Evolutionary conservation across 805 yeast species (phyloP), one percentile per base, ranked within the genome.

Genomic region (Metschnikowia orientalis): DNA sequence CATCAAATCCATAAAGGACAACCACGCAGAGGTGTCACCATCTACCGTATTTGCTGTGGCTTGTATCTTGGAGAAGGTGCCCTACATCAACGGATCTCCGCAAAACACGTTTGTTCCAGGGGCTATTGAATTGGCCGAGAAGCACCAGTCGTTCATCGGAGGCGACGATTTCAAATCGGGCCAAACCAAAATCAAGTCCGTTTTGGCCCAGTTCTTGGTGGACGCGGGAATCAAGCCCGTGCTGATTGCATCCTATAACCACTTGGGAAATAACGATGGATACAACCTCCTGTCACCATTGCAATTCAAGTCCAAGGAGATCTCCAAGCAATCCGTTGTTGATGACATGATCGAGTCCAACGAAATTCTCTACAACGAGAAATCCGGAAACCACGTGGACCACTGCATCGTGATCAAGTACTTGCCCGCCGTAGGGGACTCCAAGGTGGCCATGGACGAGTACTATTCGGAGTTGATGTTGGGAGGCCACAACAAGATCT

Each of bases 51-150:
- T 90, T 54, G 97, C 97, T 7, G 85, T 86, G 47, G 97, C 97
- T 11, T 77, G 86, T 32, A 90, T 90, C 48, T 72, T 89, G 53
- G 97, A 90, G 61, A 73, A 77, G 26, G 78, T 80, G 39, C 94
- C 97, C 34, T 89, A 87, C 68, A 86, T 89, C 61, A 89, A 89
- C 54, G 97, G 97, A 28, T 87, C 96, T 24, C 97, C 97, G 33
- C 97, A 89, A 67, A 89, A 89, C 71, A 90, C 97, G 33, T 89
- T 90, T 67, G 95, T 87, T 36, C 97, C 97, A 14, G 97, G 97
- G 46, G 84, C 82, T 42, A 74, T 90, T 54, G 88, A 87, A 62
- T 75, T 89, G 47, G 95, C 97, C 29, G 95, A 88, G 62, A 56
- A 71, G 50, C 57, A 85, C 59, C 63, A 73, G 44, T 65, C 83